Percentiles rank a stretch among this genome's conserved stretches.
These are phyloP conservation scores for Jasminum sambac DNA, from an alignment of 257 asterid genomes.

Conservation along the genomic window DNA sequence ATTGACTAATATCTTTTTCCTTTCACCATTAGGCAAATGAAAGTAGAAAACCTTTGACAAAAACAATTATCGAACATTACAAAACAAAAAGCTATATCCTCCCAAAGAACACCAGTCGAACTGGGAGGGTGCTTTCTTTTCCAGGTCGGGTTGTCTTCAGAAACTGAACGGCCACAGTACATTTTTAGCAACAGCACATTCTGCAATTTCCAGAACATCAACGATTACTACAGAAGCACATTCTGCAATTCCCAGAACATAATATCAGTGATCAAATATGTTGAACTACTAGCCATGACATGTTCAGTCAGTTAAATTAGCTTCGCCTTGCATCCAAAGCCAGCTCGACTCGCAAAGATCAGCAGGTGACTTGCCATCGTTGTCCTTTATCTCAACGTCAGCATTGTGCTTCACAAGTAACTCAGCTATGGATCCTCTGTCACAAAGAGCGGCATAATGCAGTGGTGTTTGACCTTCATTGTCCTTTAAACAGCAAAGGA, in stretches of 20 bases:
- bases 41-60: too few species aligned
- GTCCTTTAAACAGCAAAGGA: slow-evolving; percentile 51
- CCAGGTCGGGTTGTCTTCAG: neutral
- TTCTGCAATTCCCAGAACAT: neutral
- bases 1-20: neutral
- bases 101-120: neutral
- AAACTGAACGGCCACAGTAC: neutral
- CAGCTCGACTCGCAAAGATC: slow-evolving; percentile 73
- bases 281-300: neutral
- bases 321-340: slow-evolving; percentile 60
- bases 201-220: too few species aligned
- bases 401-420: slow-evolving; percentile 80
- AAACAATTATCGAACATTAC: neutral
- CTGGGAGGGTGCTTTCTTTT: neutral
- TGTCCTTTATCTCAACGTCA: slow-evolving; percentile 59
- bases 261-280: neutral
- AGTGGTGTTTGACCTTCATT: slow-evolving; percentile 88
- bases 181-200: neutral
- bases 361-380: slow-evolving; percentile 69
- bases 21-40: neutral
- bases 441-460: slow-evolving; percentile 95
- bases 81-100: neutral
- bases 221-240: too few species aligned
- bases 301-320: slow-evolving; percentile 28
- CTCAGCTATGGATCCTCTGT: slow-evolving; percentile 73